phyloP scores from a whole-genome alignment of 2,329 filamentous ascomycete species.

The Escovopsis sp. region DNA sequence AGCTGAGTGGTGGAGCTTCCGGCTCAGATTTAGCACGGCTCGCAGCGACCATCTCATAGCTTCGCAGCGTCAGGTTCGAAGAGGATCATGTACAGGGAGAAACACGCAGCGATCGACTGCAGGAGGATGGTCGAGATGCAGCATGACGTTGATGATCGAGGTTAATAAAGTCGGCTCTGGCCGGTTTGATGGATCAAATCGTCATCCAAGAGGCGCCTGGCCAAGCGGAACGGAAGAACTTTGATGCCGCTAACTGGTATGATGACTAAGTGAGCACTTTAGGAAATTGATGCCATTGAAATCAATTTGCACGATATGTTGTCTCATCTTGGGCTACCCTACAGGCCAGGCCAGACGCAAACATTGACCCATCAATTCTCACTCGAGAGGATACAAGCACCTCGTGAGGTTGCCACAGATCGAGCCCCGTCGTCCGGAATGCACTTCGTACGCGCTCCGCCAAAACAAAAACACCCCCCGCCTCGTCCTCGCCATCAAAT shows the following conservation, averaged over 20 bases:
- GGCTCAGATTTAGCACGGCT: not conserved
- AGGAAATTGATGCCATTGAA: no score
- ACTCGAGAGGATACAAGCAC: not conserved
- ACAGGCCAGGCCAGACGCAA: not conserved
- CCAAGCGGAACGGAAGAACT: conserved; percentile 13
- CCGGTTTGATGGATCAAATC: not conserved
- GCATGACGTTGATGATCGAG: no score
- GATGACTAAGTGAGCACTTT: no score
- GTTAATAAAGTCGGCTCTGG: no score
- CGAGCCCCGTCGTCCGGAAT: no score
- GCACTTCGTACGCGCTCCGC: not conserved
- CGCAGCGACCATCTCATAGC: conserved; percentile 2
- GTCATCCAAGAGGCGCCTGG: not conserved
- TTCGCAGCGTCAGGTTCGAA: no score
- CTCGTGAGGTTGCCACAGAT: not conserved
- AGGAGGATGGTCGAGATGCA: no score
- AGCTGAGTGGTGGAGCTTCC: no score
- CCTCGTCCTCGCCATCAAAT: not conserved
- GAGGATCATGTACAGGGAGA: no score
- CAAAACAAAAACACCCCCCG: not conserved
- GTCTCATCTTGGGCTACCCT: not conserved
- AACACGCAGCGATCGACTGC: no score
- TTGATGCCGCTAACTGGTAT: not conserved
- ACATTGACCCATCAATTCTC: no score
- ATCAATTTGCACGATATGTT: no score